Conservation (phyloP, 179 eudicot species). For the Gypsophila paniculata region DNA sequence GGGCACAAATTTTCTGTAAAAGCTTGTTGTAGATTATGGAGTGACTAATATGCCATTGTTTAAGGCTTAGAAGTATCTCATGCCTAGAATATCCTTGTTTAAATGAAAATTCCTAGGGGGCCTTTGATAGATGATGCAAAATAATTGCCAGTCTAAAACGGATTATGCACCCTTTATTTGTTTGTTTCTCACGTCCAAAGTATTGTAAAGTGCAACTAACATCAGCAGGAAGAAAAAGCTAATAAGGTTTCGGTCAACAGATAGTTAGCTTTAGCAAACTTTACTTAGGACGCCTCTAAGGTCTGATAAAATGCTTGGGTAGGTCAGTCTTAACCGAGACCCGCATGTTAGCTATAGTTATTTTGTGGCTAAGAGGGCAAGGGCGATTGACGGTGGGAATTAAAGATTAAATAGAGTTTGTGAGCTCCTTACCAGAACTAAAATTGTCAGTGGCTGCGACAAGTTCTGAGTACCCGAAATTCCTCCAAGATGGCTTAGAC, state of each 20-base stretch:
- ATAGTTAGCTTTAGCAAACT: neutral
- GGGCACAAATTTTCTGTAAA: neutral
- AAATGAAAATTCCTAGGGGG: neutral
- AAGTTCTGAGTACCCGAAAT: constrained; percentile 57
- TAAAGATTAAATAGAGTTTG: neutral
- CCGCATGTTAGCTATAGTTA: neutral
- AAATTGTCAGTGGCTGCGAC: constrained; percentile 67
- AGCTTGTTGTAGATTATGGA: neutral
- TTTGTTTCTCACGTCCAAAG: no score
- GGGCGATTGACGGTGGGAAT: neutral
- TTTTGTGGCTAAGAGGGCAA: neutral
- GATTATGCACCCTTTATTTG: no score
- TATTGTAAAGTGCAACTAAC: no score
- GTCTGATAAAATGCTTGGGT: neutral
- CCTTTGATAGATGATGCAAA: no score
- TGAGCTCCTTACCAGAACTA: constrained; percentile 47
- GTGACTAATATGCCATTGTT: neutral
- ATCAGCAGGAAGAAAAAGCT: no score
- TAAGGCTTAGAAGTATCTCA: no score
- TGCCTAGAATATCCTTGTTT: no score
- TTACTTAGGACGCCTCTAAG: neutral
- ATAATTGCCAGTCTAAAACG: no score
- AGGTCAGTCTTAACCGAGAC: neutral
- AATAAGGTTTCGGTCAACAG: no score
- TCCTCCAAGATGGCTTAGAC: constrained; percentile 76